These are phyloP conservation scores for Hibiscus trionum DNA, from an alignment of 345 rosid genomes.

Conservation along the genomic window DNA sequence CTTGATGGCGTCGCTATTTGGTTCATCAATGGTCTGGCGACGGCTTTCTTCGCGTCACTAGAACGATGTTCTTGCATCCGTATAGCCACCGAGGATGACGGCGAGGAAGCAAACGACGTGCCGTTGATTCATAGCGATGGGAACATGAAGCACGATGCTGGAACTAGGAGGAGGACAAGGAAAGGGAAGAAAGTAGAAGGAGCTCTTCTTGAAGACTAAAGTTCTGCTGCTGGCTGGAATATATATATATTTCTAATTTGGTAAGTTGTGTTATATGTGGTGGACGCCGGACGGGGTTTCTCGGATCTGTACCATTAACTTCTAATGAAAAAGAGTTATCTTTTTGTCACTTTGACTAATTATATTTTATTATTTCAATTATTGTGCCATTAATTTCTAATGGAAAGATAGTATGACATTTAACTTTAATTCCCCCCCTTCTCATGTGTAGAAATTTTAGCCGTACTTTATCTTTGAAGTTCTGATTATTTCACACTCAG, in stretches of 20 bases:
- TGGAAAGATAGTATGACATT: too few relatives aligned
- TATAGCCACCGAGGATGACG: slow-evolving; percentile 46
- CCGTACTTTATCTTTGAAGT: neutral
- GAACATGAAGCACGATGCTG: slow-evolving; percentile 18
- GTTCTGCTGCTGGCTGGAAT: neutral
- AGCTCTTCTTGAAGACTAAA: slow-evolving; percentile 9
- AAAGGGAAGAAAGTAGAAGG: slow-evolving; percentile 25
- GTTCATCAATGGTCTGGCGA: slow-evolving; percentile 46
- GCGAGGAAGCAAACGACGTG: slow-evolving; percentile 40
- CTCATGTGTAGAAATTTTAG: too few relatives aligned
- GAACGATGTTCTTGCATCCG: slow-evolving; percentile 60
- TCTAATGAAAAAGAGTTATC: too few relatives aligned
- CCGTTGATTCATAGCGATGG: slow-evolving; percentile 49
- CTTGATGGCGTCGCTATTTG: slow-evolving; percentile 59
- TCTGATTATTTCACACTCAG: neutral
- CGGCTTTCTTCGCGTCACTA: slow-evolving; percentile 53
- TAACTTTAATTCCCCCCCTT: too few relatives aligned
- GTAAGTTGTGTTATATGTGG: neutral
- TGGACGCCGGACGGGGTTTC: neutral
- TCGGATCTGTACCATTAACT: neutral
- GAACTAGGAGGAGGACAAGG: slow-evolving; percentile 15
- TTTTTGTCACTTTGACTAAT: too few relatives aligned
- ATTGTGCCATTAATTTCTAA: too few relatives aligned
- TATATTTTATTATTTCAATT: too few relatives aligned
- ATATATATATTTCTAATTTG: neutral